Percentiles rank a stretch among this genome's conserved stretches.
phyloP scores from a whole-genome alignment of 2,329 filamentous ascomycete species.

The Exserohilum rostratum region DNA sequence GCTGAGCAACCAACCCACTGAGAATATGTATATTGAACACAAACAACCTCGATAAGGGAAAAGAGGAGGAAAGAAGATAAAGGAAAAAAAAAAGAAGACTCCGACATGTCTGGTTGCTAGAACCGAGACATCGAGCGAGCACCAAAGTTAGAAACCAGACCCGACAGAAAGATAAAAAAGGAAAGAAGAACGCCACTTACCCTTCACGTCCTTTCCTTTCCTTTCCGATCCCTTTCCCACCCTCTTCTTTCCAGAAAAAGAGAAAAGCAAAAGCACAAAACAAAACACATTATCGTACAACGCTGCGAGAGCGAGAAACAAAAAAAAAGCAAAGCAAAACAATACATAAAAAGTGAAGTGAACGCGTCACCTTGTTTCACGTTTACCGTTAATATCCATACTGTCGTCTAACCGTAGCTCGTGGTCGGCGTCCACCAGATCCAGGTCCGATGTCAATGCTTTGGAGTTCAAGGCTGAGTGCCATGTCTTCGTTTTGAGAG shows the following conservation, averaged over 20 bases:
- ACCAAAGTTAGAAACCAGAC: not conserved
- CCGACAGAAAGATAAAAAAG: not conserved
- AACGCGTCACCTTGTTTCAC: not conserved
- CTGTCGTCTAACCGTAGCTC: constrained; percentile 17
- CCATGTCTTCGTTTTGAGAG: constrained; percentile 48
- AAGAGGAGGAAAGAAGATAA: not conserved
- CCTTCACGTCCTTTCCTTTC: not conserved
- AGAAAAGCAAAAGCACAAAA: not conserved
- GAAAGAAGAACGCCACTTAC: not conserved
- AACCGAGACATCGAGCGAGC: constrained; percentile 9
- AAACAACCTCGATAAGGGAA: not conserved
- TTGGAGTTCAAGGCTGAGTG: constrained; percentile 73
- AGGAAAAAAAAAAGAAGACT: not conserved
- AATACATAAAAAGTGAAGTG: not conserved
- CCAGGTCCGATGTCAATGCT: constrained; percentile 54
- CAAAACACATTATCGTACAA: constrained; percentile 11
- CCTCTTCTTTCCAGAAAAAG: not conserved
- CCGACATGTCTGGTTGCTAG: constrained; percentile 10
- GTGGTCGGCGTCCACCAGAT: constrained; percentile 27
- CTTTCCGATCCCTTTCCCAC: not conserved
- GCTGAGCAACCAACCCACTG: not conserved
- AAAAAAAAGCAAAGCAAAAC: not conserved
- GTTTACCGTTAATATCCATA: constrained; percentile 18
- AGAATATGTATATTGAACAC: not conserved
- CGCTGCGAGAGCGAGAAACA: constrained; percentile 6